A percentile compares a stretch with the other conserved stretches of the same genome.
These are phyloP conservation scores for Thecaphora frezii DNA, from an alignment of 1,284 basidiomycete genomes.

Conservation along the genomic window DNA sequence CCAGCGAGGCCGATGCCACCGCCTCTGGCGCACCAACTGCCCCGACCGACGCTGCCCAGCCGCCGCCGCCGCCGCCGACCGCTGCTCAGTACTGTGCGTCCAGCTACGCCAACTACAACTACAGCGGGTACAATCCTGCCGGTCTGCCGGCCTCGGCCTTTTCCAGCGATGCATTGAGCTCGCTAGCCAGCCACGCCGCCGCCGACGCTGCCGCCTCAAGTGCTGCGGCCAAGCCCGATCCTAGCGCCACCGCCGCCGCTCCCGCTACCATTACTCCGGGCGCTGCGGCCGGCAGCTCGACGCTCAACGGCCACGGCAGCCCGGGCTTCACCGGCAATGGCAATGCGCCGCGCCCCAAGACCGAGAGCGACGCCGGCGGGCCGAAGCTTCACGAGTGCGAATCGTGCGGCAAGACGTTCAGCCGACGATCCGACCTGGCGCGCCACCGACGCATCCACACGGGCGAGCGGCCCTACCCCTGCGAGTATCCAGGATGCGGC, in stretches of 20 bases:
- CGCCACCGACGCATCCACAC: constrained; percentile 81
- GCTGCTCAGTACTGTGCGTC: constrained; percentile 2
- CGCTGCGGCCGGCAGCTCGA: not conserved
- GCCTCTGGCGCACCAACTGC: constrained; percentile 21
- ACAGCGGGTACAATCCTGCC: constrained; percentile 21
- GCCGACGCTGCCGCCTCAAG: constrained; percentile 1
- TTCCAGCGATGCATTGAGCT: constrained; percentile 12
- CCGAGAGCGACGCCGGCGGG: constrained; percentile 57
- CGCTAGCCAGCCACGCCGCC: constrained; percentile 29
- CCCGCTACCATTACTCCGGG: not conserved
- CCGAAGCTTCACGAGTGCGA: constrained; percentile 57
- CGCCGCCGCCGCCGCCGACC: constrained; percentile 3
- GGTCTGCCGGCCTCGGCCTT: constrained; percentile 27
- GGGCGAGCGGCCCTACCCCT: constrained; percentile 76
- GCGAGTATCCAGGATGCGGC: constrained; percentile 63
- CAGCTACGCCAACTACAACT: constrained; percentile 12
- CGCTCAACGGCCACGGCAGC: not conserved
- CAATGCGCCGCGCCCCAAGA: constrained; percentile 8
- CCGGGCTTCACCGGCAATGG: not conserved
- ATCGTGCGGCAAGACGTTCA: constrained; percentile 55
- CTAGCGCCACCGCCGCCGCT: constrained; percentile 4
- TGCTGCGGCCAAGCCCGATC: constrained; percentile 5
- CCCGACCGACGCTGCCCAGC: constrained; percentile 8
- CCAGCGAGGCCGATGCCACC: constrained; percentile 13
- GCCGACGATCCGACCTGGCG: constrained; percentile 54